A percentile compares a stretch with the other conserved stretches of the same genome.
Conservation (phyloP, 371 early-diverging fungal species). For the Mortierella sp. region DNA sequence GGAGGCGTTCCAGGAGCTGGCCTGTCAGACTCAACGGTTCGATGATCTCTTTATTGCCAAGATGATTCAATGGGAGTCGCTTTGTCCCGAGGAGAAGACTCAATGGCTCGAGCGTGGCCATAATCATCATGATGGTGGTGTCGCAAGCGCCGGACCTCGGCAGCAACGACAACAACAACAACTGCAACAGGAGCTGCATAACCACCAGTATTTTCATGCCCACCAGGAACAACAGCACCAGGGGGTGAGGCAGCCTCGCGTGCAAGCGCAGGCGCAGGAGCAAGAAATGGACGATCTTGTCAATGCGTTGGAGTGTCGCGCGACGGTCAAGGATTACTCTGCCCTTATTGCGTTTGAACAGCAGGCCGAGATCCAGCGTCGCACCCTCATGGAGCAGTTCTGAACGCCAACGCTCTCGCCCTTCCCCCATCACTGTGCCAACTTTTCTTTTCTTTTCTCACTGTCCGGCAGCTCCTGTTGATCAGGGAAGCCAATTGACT, state of each 20-base stretch:
- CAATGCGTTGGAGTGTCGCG: constrained; percentile 42
- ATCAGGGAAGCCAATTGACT: neutral
- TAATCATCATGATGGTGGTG: neutral
- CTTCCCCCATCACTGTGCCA: too few species aligned
- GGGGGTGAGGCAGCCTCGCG: neutral
- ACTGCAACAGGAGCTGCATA: neutral
- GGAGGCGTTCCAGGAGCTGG: constrained; percentile 48
- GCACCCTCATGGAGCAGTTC: neutral
- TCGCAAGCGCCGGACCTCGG: neutral
- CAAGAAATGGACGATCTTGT: constrained; percentile 48
- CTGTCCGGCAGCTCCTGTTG: neutral
- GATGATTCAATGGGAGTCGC: constrained; percentile 51
- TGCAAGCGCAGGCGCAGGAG: constrained; percentile 6
- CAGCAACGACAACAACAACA: neutral
- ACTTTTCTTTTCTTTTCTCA: neutral
- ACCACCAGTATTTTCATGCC: neutral
- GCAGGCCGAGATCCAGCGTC: constrained; percentile 18
- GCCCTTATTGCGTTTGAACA: constrained; percentile 41
- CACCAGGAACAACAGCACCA: constrained; percentile 1
- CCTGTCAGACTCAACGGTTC: constrained; percentile 42
- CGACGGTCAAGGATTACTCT: constrained; percentile 50
- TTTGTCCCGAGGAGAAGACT: constrained; percentile 33
- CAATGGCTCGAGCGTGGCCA: constrained; percentile 40
- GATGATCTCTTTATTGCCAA: constrained; percentile 52
- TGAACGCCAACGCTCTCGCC: neutral